Evolutionary conservation across 2,329 filamentous ascomycete species (phyloP), one percentile per base, ranked within the genome.

Genomic region (Ceratocystiopsis brevicomis): DNA sequence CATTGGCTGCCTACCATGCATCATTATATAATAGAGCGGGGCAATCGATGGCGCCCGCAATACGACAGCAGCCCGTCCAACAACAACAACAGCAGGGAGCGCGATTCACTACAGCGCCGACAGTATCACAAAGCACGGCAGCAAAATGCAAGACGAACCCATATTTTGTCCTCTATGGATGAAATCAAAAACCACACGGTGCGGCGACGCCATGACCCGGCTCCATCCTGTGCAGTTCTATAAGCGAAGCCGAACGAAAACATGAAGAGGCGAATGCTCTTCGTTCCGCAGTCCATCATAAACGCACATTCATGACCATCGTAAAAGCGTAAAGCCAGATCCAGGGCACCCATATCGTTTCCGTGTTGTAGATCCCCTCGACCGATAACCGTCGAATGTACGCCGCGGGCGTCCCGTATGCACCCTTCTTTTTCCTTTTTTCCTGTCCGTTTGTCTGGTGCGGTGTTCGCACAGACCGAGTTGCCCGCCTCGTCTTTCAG

Each of bases 221-320:
- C 40, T 41, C 39, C 43, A 41, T 42, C 39, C 48, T 55, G 56
- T 55, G 36, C 43, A 37, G 59, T 58, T 45, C 41, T 45, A 47
- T 46, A 45, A 42, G 36, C 16, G 37, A 46, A 44, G 45, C 33
- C 41, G 41, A 45, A 41, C n/a, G 40, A 44, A 59, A 47, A 49
- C 54, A 57, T 42, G 37, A 45, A 45, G 57, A 55, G 8, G 25
- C 25, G 10, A 56, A 55, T 54, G 55, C 56, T 56, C 55, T 53
- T 51, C 51, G 52, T 54, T 52, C 54, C 53, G 54, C 51, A 52
- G 44, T 42, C 45, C 44, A 38, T 44, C 42, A 38, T 53, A 54
- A 60, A 52, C 54, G 55, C 55, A 56, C 53, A 60, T 59, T 60
- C 58, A 57, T 61, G 60, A 59, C 54, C 53, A 52, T 59, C 58